These are phyloP conservation scores for Sparassis latifolia DNA, from an alignment of 1,284 basidiomycete genomes.

Conservation along the genomic window DNA sequence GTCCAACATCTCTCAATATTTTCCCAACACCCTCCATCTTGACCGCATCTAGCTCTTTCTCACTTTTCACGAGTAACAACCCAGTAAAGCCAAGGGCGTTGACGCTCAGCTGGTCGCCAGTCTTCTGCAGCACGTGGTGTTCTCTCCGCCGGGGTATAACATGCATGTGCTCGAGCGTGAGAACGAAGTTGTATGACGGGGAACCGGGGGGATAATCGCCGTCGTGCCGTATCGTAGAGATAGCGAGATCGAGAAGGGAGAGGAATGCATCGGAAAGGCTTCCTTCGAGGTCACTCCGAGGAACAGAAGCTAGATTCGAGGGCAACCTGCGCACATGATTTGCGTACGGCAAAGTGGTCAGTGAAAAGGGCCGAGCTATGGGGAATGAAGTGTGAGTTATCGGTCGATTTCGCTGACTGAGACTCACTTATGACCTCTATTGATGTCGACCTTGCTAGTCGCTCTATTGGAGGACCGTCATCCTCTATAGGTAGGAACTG, in stretches of 20 bases:
- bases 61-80: constrained; percentile 77
- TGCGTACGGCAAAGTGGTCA: constrained; percentile 67
- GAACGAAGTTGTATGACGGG: constrained; percentile 77
- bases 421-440: constrained; percentile 55
- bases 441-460: constrained; percentile 48
- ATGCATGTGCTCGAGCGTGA: constrained; percentile 81
- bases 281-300: constrained; percentile 45
- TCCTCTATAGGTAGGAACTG: constrained; percentile 70
- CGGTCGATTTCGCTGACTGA: too few species aligned
- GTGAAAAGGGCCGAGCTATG: constrained; percentile 67
- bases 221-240: constrained; percentile 69
- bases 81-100: constrained; percentile 88
- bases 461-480: constrained; percentile 70
- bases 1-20: constrained; percentile 54
- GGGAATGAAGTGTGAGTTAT: not conserved
- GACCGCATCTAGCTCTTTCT: constrained; percentile 63
- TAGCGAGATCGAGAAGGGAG: constrained; percentile 68
- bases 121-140: constrained; percentile 40
- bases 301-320: constrained; percentile 35
- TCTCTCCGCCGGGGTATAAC: constrained; percentile 71
- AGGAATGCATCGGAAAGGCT: constrained; percentile 63
- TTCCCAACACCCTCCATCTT: constrained; percentile 51
- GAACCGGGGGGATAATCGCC: constrained; percentile 51
- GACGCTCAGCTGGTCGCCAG: constrained; percentile 55
- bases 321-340: constrained; percentile 73